Evolutionary conservation across 1,284 basidiomycete genomes (phyloP).

Genomic region (Papiliotrema terrestris): DNA sequence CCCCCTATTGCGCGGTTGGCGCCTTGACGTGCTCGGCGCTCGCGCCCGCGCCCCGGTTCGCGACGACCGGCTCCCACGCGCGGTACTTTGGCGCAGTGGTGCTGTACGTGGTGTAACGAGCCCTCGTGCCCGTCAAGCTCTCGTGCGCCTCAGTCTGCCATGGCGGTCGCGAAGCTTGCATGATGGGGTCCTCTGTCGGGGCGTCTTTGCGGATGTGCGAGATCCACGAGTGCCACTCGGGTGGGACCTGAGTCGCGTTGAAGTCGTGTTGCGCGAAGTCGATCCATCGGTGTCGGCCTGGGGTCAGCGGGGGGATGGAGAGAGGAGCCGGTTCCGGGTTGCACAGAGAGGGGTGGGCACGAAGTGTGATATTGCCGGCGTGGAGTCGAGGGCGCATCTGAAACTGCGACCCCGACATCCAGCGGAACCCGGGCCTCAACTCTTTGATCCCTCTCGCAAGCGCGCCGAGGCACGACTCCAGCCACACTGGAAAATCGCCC

Average conservation of each 20-base stretch:
- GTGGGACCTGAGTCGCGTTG: slow-evolving; percentile 83
- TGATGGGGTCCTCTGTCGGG: slow-evolving; percentile 68
- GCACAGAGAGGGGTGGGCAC: too few species aligned
- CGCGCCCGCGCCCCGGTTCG: slow-evolving; percentile 48
- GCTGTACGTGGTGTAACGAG: slow-evolving; percentile 81
- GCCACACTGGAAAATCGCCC: too few species aligned
- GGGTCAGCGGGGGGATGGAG: too few species aligned
- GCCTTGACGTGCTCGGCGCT: neutral
- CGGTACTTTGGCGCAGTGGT: slow-evolving; percentile 75
- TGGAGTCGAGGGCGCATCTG: too few species aligned
- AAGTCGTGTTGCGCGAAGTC: slow-evolving; percentile 84
- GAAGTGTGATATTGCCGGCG: too few species aligned
- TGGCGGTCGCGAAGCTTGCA: slow-evolving; percentile 64
- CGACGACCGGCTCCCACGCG: slow-evolving; percentile 75
- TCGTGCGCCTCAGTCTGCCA: slow-evolving; percentile 69
- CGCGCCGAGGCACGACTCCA: too few species aligned
- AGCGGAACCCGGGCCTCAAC: too few species aligned
- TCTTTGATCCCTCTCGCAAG: too few species aligned
- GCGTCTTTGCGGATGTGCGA: slow-evolving; percentile 80
- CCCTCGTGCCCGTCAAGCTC: slow-evolving; percentile 86
- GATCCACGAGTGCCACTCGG: slow-evolving; percentile 94
- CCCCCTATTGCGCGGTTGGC: neutral
- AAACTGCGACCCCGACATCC: too few species aligned
- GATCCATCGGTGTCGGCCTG: slow-evolving; percentile 54
- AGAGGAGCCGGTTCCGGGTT: too few species aligned